A percentile compares a stretch with the other conserved stretches of the same genome.
These are phyloP conservation scores for Paraphoma chrysanthemicola DNA, from an alignment of 2,329 filamentous ascomycete genomes.

Conservation along the genomic window DNA sequence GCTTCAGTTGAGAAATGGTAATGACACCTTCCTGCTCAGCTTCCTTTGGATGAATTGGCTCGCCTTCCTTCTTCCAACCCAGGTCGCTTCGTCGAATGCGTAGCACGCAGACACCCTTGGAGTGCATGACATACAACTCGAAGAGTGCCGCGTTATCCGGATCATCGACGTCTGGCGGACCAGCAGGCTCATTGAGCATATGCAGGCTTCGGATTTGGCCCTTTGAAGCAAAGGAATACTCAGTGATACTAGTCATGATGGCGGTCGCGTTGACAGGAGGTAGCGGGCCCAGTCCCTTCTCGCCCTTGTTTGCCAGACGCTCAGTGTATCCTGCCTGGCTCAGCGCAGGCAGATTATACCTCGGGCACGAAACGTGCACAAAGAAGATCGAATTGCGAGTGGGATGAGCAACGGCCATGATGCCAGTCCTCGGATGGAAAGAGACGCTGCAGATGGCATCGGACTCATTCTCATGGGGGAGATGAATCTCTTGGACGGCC, in stretches of 20 bases:
- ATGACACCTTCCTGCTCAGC: conserved; percentile 78
- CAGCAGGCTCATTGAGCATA: conserved; percentile 76
- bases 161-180: conserved; percentile 61
- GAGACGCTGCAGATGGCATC: conserved; percentile 97
- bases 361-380: conserved; percentile 90
- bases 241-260: conserved; percentile 94
- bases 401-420: conserved; percentile 93
- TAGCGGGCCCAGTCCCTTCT: conserved; percentile 62
- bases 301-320: conserved; percentile 66
- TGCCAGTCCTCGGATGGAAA: conserved; percentile 90
- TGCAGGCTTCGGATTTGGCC: conserved; percentile 89
- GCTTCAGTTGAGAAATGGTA: conserved; percentile 71
- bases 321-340: conserved; percentile 89
- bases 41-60: conserved; percentile 80
- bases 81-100: conserved; percentile 87
- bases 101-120: conserved; percentile 91
- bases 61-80: conserved; percentile 90
- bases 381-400: conserved; percentile 98
- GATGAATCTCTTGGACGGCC: conserved; percentile 94
- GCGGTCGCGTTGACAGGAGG: conserved; percentile 92
- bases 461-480: conserved; percentile 94
- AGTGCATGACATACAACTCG: conserved; percentile 97
- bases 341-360: conserved; percentile 81
- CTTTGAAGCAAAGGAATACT: conserved; percentile 89
- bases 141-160: conserved; percentile 79